These are phyloP conservation scores for Elsinoe necatrix DNA, from an alignment of 2,329 filamentous ascomycete species.

Conservation along the genomic window DNA sequence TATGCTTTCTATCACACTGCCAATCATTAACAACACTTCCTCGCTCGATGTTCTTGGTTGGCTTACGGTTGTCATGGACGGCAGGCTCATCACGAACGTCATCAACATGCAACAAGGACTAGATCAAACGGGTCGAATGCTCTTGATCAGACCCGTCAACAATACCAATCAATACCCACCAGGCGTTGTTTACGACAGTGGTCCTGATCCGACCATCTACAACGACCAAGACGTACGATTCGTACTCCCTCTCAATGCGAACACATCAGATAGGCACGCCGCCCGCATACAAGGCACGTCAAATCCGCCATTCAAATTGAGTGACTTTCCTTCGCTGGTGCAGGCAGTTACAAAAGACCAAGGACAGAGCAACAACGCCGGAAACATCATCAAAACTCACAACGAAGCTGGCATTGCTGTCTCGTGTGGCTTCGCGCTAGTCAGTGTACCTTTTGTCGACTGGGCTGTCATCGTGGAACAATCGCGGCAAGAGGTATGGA, in stretches of 20 bases:
- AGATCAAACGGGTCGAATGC: constrained; percentile 58
- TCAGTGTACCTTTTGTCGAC: constrained; percentile 59
- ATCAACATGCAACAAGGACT: constrained; percentile 60
- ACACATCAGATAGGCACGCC: constrained; percentile 24
- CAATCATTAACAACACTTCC: constrained; percentile 61
- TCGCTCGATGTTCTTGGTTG: constrained; percentile 64
- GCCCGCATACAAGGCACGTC: constrained; percentile 30
- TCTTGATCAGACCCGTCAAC: constrained; percentile 61
- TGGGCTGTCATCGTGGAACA: constrained; percentile 82
- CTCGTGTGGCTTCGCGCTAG: constrained; percentile 70
- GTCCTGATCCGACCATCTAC: constrained; percentile 6
- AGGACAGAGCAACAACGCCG: constrained; percentile 54
- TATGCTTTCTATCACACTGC: constrained; percentile 71
- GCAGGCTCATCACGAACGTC: constrained; percentile 54
- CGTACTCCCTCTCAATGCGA: constrained; percentile 25
- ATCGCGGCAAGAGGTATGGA: constrained; percentile 62
- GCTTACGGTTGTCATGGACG: constrained; percentile 70
- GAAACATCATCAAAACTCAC: constrained; percentile 55
- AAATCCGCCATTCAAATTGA: constrained; percentile 50
- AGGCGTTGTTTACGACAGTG: constrained; percentile 27
- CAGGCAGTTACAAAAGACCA: constrained; percentile 50
- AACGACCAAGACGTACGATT: constrained; percentile 21
- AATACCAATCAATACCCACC: constrained; percentile 49
- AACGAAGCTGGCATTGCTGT: constrained; percentile 66
- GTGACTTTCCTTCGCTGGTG: constrained; percentile 54